phyloP scores from a whole-genome alignment of 176 grass and related monocot species.

The Microstegium vimineum region DNA sequence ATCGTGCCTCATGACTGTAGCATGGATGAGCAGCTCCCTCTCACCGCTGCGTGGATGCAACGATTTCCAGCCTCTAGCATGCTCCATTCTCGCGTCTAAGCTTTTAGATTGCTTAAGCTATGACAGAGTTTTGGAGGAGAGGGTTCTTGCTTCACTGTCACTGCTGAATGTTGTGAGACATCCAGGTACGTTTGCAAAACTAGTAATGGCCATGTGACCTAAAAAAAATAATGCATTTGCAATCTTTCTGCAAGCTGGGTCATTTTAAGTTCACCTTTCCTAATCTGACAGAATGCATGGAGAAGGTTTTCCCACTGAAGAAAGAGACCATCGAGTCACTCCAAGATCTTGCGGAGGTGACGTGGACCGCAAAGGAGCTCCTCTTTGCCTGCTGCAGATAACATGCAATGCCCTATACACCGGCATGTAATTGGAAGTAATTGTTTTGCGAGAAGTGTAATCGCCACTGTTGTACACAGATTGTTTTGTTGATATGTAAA shows the following conservation, averaged over 20 bases:
- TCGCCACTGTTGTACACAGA: conserved; percentile 15
- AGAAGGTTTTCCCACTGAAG: conserved; percentile 79
- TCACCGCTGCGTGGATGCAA: conserved; percentile 43
- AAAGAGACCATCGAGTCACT: conserved; percentile 54
- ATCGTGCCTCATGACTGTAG: conserved; percentile 68
- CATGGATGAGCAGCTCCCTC: conserved; percentile 80
- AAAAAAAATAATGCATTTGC: not conserved
- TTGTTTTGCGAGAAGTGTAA: conserved; percentile 15
- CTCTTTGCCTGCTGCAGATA: conserved; percentile 85
- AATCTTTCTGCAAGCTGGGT: not conserved
- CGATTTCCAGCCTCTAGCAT: conserved; percentile 60
- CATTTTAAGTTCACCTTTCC: conserved; percentile 6
- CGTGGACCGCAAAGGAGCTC: conserved; percentile 94
- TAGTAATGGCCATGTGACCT: not conserved
- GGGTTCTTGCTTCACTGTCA: conserved; percentile 76
- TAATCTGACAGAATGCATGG: conserved; percentile 62
- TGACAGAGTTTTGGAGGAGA: conserved; percentile 78
- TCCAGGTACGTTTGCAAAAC: conserved; percentile 53
- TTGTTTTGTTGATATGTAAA: conserved; percentile 40
- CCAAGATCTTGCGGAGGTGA: conserved; percentile 83
- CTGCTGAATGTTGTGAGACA: conserved; percentile 80
- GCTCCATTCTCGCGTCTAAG: conserved; percentile 52
- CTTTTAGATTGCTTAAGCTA: conserved; percentile 79
- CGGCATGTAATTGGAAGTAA: conserved; percentile 3
- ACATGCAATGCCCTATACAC: conserved; percentile 20